Base-by-base conservation (phyloP, 148 eudicot species). In the Chenopodium formosanum region DNA sequence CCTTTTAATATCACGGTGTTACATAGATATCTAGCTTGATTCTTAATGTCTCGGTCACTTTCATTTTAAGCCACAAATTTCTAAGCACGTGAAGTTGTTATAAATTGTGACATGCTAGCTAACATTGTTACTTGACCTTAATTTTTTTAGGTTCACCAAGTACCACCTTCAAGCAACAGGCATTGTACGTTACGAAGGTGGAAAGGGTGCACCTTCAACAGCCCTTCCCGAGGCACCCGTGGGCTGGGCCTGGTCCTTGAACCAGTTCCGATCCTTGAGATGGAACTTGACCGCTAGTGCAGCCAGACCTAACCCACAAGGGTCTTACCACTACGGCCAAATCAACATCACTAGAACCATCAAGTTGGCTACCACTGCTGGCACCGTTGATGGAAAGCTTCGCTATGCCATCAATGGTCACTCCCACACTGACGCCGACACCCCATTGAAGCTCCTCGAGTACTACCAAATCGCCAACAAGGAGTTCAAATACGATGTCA, bases 221-320 rank as follows among this genome's bases (percentile, higher is more conserved):
- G 80, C 19, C 75, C 84, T 90, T 0, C 93, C 97, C 0, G 88
- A 87, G 83, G 82, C 89, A 11, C 88, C 92, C 1, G 34, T 37
- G 0, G 91, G 91, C 1, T 83, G 89, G 87, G 90, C 92, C 10
- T 93, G 94, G 94, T 91, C 93, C 0, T 71, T 91, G 68, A 92
- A 92, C 85, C 94, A 91, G 83, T 92, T 88, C 83, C 85, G 92
- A n/a, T 78, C 93, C 0, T 83, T 90, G 60, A 84, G 91, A 20
- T 93, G 97, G 94, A 93, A 93, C 84, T 81, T 93, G 67, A 93
- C 97, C 0, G 93, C 97, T 29, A 91, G 91, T 37, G 97, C 97
- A 11, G 97, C 93, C 20, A 84, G 97, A 13, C 97, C 97, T 4
- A 93, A 91, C 88, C 97, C 97, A 48, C 97, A 93, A 70, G 97